Evolutionary conservation across 352 stramenopile species (phyloP), one percentile per base, ranked within the genome.

Genomic region (Globisporangium rhizosaccharum): DNA sequence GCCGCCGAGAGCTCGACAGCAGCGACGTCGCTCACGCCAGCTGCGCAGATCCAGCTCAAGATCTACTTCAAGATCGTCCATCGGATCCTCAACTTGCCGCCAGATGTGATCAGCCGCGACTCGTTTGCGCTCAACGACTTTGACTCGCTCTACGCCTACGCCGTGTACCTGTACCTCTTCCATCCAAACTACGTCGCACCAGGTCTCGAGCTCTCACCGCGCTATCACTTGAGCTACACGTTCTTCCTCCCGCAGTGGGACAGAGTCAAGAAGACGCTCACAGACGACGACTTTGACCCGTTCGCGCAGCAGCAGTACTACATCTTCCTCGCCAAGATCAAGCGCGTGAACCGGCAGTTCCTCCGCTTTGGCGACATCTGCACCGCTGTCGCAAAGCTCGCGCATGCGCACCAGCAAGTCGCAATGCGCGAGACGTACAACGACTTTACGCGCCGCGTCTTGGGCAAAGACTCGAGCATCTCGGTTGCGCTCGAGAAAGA

Each of bases 121-220:
- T 74, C 78, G 39, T 88, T 93, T 41, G 70, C 87, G 20, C 59
- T 85, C 8, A 86, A 82, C 60, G 77, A 93, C 55, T 91, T 90
- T 51, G 79, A 90, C 41, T 85, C 79, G 36, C 68, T 90, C 2
- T 91, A 90, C 45, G 67, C 79, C 1, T 89, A 83, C 55, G 49
- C 65, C 0, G 75, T 81, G 47, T 91, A 87, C 17, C 50, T 88
- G 45, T 88, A 82, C 57, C 61, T 76, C 26, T 87, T 88, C 54
- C 73, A 89, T 41, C 67, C 76, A 10, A 89, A 89, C 53, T 79
- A 82, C 49, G 67, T 89, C 10, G 70, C 76, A 0, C 76, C 78
- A 1, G 73, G 70, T 0, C 69, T 80, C 33, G 23, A 51, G 10
- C 39, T 89, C 2, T 79, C 75, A 23, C 73, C 81, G 2, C 65